phyloP scores from a whole-genome alignment of 108 stramenopile species.

The Phaeodactylum tricornutum region DNA sequence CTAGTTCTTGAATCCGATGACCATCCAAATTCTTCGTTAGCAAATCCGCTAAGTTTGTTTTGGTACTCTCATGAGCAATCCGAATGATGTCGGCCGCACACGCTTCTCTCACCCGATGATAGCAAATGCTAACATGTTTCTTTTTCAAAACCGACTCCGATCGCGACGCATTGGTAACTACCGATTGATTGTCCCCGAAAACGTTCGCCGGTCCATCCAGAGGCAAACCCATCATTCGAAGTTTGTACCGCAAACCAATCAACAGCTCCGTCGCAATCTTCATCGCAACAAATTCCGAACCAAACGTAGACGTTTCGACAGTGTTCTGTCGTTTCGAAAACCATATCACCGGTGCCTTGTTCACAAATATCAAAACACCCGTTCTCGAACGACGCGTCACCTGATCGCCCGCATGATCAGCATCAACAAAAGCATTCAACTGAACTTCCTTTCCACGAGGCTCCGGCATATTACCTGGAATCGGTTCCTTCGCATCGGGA shows the following conservation, averaged over 20 bases:
- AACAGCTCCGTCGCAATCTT: conserved; percentile 20
- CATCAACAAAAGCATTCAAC: conserved; percentile 31
- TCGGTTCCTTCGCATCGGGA: conserved; percentile 10
- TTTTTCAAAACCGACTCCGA: conserved; percentile 30
- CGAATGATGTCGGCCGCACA: conserved; percentile 22
- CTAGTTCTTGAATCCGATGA: too few relatives aligned
- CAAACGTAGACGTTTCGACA: conserved; percentile 40
- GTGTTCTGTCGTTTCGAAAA: conserved; percentile 40
- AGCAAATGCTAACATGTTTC: conserved; percentile 26
- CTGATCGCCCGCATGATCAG: conserved; percentile 32
- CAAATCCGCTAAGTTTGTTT: conserved; percentile 29
- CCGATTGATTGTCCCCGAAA: conserved; percentile 31
- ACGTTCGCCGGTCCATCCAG: conserved; percentile 18
- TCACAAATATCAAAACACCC: conserved; percentile 38
- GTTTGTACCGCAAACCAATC: conserved; percentile 31
- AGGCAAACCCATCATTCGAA: conserved; percentile 44
- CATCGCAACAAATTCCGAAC: conserved; percentile 34
- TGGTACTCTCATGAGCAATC: conserved; percentile 14
- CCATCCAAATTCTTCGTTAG: too few relatives aligned
- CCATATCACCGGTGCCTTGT: conserved; percentile 33
- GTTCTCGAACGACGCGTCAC: conserved; percentile 35
- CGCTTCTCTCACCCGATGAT: conserved; percentile 30
- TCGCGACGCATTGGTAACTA: conserved; percentile 14
- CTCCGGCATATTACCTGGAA: conserved; percentile 19
- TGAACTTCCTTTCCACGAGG: conserved; percentile 20